Conservation (phyloP, 257 asterid genomes). For the Solanum chiquidenum region DNA sequence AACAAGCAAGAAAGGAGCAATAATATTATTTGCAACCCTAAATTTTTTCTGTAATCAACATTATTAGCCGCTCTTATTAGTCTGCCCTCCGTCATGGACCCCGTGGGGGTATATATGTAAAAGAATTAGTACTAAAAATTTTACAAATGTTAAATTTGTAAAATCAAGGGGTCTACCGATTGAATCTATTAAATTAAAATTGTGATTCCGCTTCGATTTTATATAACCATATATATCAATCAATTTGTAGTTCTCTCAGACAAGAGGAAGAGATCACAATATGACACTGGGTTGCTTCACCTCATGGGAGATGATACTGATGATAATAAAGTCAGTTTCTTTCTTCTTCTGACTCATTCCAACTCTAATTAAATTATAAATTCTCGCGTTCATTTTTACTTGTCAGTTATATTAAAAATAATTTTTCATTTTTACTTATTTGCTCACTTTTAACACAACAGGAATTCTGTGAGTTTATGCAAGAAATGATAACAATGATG, state of each 20-base stretch:
- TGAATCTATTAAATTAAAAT: background rate
- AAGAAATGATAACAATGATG: conserved; percentile 17
- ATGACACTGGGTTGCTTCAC: conserved; percentile 14
- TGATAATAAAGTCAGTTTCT: conserved; percentile 2
- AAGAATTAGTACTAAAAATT: background rate
- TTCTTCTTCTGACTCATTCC: background rate
- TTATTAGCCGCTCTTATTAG: background rate
- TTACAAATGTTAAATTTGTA: background rate
- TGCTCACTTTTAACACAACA: background rate
- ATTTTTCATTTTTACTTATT: background rate
- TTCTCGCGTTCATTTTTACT: background rate
- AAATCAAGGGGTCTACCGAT: background rate
- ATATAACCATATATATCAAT: background rate
- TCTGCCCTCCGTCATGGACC: too few relatives aligned
- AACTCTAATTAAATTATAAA: background rate
- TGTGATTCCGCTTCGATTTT: background rate
- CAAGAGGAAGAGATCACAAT: conserved; percentile 13
- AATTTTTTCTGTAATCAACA: background rate
- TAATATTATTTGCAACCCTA: background rate
- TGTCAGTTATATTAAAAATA: background rate
- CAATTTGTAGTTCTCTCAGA: conserved; percentile 12
- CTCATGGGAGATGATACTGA: conserved; percentile 1
- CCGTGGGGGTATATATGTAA: background rate
- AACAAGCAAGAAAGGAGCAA: too few relatives aligned
- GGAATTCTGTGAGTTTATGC: conserved; percentile 14